Evolutionary conservation across 1,284 basidiomycete species (phyloP).

Genomic region (Cutaneotrichosporon arboriforme): DNA sequence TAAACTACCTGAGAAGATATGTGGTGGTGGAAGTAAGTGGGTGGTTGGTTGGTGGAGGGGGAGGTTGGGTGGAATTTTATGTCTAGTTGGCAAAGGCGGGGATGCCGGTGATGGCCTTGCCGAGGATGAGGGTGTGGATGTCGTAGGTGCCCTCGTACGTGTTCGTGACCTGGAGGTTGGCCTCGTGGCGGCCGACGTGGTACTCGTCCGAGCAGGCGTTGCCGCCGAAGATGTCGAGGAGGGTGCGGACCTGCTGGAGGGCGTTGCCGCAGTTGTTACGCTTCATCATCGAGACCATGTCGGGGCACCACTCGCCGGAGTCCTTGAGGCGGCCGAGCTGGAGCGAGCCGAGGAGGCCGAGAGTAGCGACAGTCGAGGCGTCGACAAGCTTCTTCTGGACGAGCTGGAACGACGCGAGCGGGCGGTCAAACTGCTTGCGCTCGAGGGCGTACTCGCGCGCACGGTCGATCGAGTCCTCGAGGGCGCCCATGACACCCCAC

Average conservation of each 20-base stretch:
- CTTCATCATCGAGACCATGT: constrained; percentile 94
- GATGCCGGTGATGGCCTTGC: constrained; percentile 82
- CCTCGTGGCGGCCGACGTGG: constrained; percentile 81
- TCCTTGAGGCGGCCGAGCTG: constrained; percentile 90
- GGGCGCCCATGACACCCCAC: constrained; percentile 89
- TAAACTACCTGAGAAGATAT: no score
- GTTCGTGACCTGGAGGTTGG: constrained; percentile 84
- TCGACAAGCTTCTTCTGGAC: constrained; percentile 96
- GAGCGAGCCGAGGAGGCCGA: constrained; percentile 72
- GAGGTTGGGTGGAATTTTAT: no score
- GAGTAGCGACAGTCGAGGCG: constrained; percentile 74
- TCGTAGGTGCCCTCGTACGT: constrained; percentile 82
- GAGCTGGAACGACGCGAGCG: constrained; percentile 89
- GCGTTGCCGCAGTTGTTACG: constrained; percentile 95
- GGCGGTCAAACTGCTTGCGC: constrained; percentile 78
- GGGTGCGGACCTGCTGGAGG: constrained; percentile 65
- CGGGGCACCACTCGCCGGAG: constrained; percentile 65
- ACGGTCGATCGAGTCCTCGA: constrained; percentile 81
- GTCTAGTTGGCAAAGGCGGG: constrained; percentile 19
- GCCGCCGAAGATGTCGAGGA: constrained; percentile 85
- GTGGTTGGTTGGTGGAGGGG: no score
- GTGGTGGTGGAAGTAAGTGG: no score
- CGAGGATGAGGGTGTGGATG: constrained; percentile 79
- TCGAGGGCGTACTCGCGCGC: constrained; percentile 83
- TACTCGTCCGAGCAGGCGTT: constrained; percentile 87